Conservation (phyloP, 129 eudicot species). For the Helianthus tuberosus region DNA sequence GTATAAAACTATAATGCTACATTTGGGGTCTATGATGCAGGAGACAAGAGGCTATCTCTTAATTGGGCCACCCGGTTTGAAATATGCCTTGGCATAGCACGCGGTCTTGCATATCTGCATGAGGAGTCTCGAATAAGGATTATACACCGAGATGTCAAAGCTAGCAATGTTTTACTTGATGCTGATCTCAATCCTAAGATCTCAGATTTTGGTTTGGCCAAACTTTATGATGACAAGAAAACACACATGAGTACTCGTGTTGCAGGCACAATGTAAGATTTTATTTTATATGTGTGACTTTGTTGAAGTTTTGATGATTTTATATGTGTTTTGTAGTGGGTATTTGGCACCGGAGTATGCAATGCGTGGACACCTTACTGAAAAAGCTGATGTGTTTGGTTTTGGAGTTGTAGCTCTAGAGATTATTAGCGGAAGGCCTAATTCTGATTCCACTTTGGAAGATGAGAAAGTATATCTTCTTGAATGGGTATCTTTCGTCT, state of each 20-base stretch:
- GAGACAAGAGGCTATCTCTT: constrained; percentile 49
- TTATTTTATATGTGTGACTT: too few species aligned
- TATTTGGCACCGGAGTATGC: constrained; percentile 96
- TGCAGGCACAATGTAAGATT: constrained; percentile 86
- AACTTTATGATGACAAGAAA: constrained; percentile 79
- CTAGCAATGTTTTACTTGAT: constrained; percentile 89
- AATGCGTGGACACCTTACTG: constrained; percentile 92
- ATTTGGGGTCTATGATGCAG: constrained; percentile 47
- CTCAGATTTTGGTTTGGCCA: constrained; percentile 92
- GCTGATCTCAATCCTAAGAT: constrained; percentile 71
- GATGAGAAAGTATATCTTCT: constrained; percentile 67
- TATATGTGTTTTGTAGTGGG: constrained; percentile 49
- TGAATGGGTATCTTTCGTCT: constrained; percentile 57
- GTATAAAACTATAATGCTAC: neutral
- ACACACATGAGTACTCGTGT: constrained; percentile 93
- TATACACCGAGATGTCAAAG: constrained; percentile 85
- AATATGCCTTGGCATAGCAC: constrained; percentile 80
- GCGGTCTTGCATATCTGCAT: constrained; percentile 81
- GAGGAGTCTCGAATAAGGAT: constrained; percentile 75
- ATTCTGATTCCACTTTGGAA: constrained; percentile 62
- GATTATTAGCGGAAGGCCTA: constrained; percentile 74
- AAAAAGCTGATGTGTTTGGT: constrained; percentile 86
- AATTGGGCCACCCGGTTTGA: constrained; percentile 75
- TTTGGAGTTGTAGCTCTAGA: constrained; percentile 95
- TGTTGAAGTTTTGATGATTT: neutral